These are phyloP conservation scores for Pelagophyceae sp. DNA, from an alignment of 352 stramenopile genomes.

Conservation along the genomic window DNA sequence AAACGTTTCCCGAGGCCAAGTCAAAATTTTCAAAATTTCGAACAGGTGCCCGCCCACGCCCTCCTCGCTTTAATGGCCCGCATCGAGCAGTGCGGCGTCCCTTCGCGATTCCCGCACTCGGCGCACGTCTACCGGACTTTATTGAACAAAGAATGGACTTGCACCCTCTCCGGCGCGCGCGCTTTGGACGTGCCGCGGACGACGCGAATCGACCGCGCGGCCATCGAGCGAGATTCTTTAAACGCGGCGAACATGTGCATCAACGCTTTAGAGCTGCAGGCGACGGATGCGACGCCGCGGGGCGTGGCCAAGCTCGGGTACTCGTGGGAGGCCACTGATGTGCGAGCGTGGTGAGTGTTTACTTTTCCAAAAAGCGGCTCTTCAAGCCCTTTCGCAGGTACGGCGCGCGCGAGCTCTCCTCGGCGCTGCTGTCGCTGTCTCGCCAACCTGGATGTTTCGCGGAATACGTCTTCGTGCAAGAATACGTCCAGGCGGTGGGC, in stretches of 20 bases:
- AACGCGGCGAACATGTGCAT: background rate
- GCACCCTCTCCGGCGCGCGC: background rate
- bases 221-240: background rate
- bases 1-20: too few relatives aligned
- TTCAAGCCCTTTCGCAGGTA: too few relatives aligned
- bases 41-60: too few relatives aligned
- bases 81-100: background rate
- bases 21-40: too few relatives aligned
- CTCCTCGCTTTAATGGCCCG: background rate
- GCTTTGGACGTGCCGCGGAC: background rate
- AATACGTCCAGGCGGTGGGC: background rate
- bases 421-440: background rate
- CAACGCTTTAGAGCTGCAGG: background rate
- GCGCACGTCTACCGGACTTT: background rate
- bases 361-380: too few relatives aligned
- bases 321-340: constrained; percentile 3
- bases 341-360: background rate
- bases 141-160: background rate
- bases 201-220: background rate
- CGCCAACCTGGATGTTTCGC: background rate
- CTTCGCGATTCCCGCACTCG: background rate
- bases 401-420: background rate
- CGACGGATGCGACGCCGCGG: background rate
- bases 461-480: constrained; percentile 11
- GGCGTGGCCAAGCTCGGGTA: constrained; percentile 1